Base-by-base conservation (phyloP, 352 stramenopile genomes). In the Phytopythium aichiense region DNA sequence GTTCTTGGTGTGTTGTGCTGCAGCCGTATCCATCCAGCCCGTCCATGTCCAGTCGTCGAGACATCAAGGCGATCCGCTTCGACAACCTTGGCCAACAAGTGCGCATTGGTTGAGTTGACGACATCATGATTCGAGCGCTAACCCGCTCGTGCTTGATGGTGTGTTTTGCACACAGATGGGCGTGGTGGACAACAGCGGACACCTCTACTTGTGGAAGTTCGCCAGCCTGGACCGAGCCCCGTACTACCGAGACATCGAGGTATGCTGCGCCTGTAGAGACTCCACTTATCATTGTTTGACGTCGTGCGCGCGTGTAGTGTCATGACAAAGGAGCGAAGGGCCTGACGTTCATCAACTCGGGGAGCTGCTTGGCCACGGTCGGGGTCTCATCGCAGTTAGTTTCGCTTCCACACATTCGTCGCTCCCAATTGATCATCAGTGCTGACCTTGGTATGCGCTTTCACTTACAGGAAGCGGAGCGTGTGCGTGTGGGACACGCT, bases 401-500 rank as follows among this genome's bases (percentile, higher is more conserved):
- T 56, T 20, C 33, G 25, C 45, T 33, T n/a, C 33, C 43, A 13
- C 23, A 0, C 64, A 16, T 67, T 7, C 18, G 58, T 25, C 50
- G 22, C 42, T 13, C 20, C 8, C 37, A 25, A 52, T 18, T 25
- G 13, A 33, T 7, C 2, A 28, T 12, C 31, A 12, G 8, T 54
- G 5, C 6, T 56, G 11, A 40, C 13, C 16, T 31, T 52, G 4
- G 11, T 11, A 25, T 59, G 9, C 60, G 9, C 37, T 12, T 30
- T 11, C 13, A 56, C 45, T 5, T 12, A 37, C 64, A 96, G 87
- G 56, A 94, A 89, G 64, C 76, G 73, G 66, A 95, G 75, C 54
- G 75, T 95, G 28, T 94, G 84, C 65, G 71, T 96, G 46, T 96
- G 87, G 87, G 87, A 96, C 69, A 77, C 87, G 6, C 74, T 96